These are phyloP conservation scores for Pyrrhoderma lamaoense DNA, from an alignment of 1,284 basidiomycete species.

Conservation along the genomic window DNA sequence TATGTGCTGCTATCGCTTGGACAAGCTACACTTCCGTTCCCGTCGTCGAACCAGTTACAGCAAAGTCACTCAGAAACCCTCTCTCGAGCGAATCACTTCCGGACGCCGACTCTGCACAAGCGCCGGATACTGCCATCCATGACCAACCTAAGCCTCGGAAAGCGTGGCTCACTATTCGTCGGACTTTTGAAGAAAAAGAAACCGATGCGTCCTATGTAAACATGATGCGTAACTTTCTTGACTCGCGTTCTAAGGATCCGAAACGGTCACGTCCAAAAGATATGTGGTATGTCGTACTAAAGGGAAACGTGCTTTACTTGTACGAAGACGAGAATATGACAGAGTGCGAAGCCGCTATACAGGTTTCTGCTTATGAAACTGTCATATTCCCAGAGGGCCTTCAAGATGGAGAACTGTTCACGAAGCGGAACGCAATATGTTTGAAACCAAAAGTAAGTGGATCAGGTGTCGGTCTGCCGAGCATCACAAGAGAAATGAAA, in stretches of 20 bases:
- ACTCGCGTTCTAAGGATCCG: constrained; percentile 70
- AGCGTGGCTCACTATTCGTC: constrained; percentile 81
- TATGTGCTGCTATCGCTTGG: constrained; percentile 49
- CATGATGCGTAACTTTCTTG: constrained; percentile 64
- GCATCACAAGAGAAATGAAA: constrained; percentile 48
- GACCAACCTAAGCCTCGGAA: constrained; percentile 62
- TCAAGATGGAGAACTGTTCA: constrained; percentile 80
- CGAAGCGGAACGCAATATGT: constrained; percentile 82
- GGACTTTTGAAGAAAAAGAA: constrained; percentile 64
- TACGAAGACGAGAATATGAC: constrained; percentile 86
- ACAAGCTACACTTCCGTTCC: constrained; percentile 74
- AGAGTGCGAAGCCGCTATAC: constrained; percentile 81
- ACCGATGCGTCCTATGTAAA: constrained; percentile 62
- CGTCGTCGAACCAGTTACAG: constrained; percentile 43
- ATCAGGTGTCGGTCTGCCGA: constrained; percentile 35
- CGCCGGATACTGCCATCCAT: constrained; percentile 26
- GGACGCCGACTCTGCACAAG: too few relatives aligned
- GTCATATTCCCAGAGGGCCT: constrained; percentile 66
- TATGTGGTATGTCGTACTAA: constrained; percentile 83
- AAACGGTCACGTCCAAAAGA: constrained; percentile 77
- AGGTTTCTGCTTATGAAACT: constrained; percentile 70
- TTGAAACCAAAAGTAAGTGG: constrained; percentile 36
- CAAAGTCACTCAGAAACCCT: constrained; percentile 33
- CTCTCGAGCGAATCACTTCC: constrained; percentile 21
- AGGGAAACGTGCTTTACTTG: constrained; percentile 82